Percentiles rank a stretch among this genome's conserved stretches.
Conservation (phyloP, 257 asterid species). For the Ballota nigra region DNA sequence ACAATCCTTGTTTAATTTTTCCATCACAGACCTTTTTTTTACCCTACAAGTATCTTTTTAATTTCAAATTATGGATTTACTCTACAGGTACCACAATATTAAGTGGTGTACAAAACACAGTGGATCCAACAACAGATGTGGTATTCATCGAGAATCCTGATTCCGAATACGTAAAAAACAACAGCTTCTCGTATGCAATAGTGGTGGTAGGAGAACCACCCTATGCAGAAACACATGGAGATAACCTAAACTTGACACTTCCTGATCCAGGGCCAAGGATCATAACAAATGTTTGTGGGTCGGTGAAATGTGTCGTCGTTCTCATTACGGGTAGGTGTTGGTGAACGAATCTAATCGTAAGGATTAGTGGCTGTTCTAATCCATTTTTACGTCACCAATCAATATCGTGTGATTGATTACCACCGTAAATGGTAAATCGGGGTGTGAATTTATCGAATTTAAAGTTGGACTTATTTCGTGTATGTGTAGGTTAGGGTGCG, state of each 20-base stretch:
- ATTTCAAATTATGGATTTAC: too few relatives aligned
- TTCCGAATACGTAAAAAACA: slow-evolving; percentile 22
- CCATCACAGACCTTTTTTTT: too few relatives aligned
- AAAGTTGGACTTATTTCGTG: too few relatives aligned
- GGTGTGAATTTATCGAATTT: too few relatives aligned
- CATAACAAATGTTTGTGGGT: slow-evolving; percentile 32
- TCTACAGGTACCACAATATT: slow-evolving; percentile 39
- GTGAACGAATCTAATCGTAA: too few relatives aligned
- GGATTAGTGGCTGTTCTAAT: slow-evolving; percentile 41
- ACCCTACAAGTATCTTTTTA: too few relatives aligned
- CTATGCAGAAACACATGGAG: slow-evolving; percentile 40
- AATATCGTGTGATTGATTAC: too few relatives aligned
- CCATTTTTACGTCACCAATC: too few relatives aligned
- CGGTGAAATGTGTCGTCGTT: slow-evolving; percentile 40
- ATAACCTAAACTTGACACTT: slow-evolving; percentile 41
- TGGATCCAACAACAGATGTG: slow-evolving; percentile 27
- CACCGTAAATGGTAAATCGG: too few relatives aligned
- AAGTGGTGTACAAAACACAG: slow-evolving; percentile 18
- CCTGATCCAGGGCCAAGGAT: slow-evolving; percentile 33
- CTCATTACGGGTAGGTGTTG: slow-evolving; percentile 43
- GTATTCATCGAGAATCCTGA: slow-evolving; percentile 32
- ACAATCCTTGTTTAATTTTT: too few relatives aligned
- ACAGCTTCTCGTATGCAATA: slow-evolving; percentile 37
- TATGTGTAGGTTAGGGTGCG: too few relatives aligned
- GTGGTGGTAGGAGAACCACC: slow-evolving; percentile 52